These are phyloP conservation scores for Sclerotinia spermophila DNA, from an alignment of 2,329 filamentous ascomycete genomes.

Conservation along the genomic window DNA sequence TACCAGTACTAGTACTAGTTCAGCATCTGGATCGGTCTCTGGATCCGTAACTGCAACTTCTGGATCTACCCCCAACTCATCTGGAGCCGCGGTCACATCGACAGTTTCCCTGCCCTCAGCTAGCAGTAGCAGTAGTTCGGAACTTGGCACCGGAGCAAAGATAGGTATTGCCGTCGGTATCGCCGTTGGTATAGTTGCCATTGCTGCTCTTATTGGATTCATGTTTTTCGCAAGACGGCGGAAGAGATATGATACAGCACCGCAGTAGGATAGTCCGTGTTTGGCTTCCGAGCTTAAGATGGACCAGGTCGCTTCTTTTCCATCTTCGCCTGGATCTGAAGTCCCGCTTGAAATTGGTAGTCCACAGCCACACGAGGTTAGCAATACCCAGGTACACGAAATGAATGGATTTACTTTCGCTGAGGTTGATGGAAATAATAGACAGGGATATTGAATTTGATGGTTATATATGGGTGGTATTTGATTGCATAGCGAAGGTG, in stretches of 20 bases:
- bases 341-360: neutral
- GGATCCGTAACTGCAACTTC: neutral
- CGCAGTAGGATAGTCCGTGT: neutral
- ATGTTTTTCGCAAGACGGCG: neutral
- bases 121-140: neutral
- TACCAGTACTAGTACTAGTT: neutral
- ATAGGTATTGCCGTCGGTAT: slow-evolving; percentile 1
- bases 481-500: neutral
- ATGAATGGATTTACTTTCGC: neutral
- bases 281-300: neutral
- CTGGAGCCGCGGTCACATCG: neutral
- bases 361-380: neutral
- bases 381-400: neutral
- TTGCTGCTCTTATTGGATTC: neutral
- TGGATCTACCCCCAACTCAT: neutral
- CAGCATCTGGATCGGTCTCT: neutral
- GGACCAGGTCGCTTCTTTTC: neutral
- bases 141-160: neutral
- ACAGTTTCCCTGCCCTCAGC: neutral
- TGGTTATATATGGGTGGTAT: neutral
- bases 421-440: neutral
- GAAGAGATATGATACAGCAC: neutral
- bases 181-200: neutral
- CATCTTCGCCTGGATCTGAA: neutral
- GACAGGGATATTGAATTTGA: neutral